Evolutionary conservation across 768 basidiomycete genomes (phyloP).

Genomic region (Gautieria morchelliformis): DNA sequence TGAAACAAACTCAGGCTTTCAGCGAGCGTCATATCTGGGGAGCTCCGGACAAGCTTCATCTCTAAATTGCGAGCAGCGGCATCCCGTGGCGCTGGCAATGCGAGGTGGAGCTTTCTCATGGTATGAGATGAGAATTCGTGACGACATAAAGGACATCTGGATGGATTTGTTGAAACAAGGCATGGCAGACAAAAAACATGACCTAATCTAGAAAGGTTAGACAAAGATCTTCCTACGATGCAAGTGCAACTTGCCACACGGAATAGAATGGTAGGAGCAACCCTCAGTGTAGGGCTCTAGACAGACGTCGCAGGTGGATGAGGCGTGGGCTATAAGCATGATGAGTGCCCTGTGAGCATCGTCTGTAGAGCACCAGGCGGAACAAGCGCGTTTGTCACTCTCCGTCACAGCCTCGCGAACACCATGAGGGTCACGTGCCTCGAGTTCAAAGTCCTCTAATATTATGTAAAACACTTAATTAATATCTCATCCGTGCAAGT

Average conservation of each 20-base stretch:
- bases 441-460: too few relatives aligned
- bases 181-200: slow-evolving; percentile 9
- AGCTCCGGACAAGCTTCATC: slow-evolving; percentile 6
- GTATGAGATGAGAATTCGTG: slow-evolving; percentile 2
- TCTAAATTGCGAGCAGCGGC: background rate
- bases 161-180: slow-evolving; percentile 3
- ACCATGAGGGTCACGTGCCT: too few relatives aligned
- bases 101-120: slow-evolving; percentile 5
- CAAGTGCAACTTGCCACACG: slow-evolving; percentile 53
- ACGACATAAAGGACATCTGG: slow-evolving; percentile 8
- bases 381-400: too few relatives aligned
- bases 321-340: slow-evolving; percentile 66
- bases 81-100: slow-evolving; percentile 3
- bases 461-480: too few relatives aligned
- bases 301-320: slow-evolving; percentile 71
- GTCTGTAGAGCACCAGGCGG: background rate
- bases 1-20: slow-evolving; percentile 7
- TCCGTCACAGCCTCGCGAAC: too few relatives aligned
- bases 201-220: background rate
- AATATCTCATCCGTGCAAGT: too few relatives aligned
- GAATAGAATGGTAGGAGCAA: slow-evolving; percentile 52
- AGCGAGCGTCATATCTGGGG: slow-evolving; percentile 6
- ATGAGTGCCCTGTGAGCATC: slow-evolving; percentile 8
- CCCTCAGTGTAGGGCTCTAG: slow-evolving; percentile 52
- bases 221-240: slow-evolving; percentile 6